phyloP scores from a whole-genome alignment of 805 yeast species.

The Kazachstania bromeliacearum region DNA sequence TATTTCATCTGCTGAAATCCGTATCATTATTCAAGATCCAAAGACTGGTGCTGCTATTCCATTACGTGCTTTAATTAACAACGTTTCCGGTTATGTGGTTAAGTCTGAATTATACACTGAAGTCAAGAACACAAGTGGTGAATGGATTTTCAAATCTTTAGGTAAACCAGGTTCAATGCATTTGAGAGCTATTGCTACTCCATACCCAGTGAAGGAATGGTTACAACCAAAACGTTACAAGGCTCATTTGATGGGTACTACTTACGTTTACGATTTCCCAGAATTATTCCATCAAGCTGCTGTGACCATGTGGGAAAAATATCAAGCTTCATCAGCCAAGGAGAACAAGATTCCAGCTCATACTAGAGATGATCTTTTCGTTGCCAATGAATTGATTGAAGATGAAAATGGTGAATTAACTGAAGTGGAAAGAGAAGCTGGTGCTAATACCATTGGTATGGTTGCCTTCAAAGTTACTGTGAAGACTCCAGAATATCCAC shows the following conservation, averaged over 20 bases:
- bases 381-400: constrained; percentile 69
- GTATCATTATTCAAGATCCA: constrained; percentile 90
- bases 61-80: constrained; percentile 90
- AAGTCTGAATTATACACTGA: constrained; percentile 92
- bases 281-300: constrained; percentile 94
- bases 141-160: constrained; percentile 94
- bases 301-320: constrained; percentile 71
- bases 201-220: constrained; percentile 96
- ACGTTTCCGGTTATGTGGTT: constrained; percentile 95
- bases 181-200: constrained; percentile 87
- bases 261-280: constrained; percentile 97
- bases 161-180: constrained; percentile 97
- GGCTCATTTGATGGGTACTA: constrained; percentile 97
- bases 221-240: constrained; percentile 97
- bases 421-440: constrained; percentile 90
- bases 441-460: constrained; percentile 94
- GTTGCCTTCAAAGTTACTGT: constrained; percentile 88
- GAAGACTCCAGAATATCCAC: constrained; percentile 94
- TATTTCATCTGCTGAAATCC: constrained; percentile 93
- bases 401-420: constrained; percentile 73
- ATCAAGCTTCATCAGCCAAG: constrained; percentile 3
- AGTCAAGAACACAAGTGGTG: constrained; percentile 83
- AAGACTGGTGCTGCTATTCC: constrained; percentile 86
- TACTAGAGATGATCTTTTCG: constrained; percentile 54
- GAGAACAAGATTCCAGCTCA: constrained; percentile 2